Conservation (phyloP, 2,329 filamentous ascomycete genomes). For the Verticillium longisporum region DNA sequence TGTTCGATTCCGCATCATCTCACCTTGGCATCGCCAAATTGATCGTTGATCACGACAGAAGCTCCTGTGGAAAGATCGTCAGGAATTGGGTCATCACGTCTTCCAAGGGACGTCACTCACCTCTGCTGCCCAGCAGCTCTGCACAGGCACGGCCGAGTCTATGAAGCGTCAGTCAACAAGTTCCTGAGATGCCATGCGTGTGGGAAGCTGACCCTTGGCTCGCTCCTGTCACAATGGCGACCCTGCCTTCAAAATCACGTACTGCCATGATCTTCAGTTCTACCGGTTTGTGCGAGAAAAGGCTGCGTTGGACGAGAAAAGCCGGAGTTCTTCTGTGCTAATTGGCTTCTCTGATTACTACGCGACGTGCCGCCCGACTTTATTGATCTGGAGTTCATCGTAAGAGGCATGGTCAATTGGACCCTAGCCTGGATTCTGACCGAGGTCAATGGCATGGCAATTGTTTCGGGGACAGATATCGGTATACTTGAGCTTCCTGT, state of each 20-base stretch:
- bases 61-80: background rate
- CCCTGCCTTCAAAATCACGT: constrained; percentile 64
- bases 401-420: too few species aligned
- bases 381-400: too few species aligned
- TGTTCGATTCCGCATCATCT: constrained; percentile 22
- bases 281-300: too few species aligned
- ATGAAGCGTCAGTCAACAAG: background rate
- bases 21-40: constrained; percentile 26
- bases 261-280: background rate
- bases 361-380: too few species aligned
- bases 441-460: too few species aligned
- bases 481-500: too few species aligned
- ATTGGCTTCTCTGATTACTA: too few species aligned
- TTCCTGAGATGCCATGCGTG: background rate
- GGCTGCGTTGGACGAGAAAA: too few species aligned
- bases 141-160: constrained; percentile 70
- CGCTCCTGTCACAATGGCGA: constrained; percentile 74
- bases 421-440: too few species aligned
- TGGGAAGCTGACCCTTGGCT: constrained; percentile 49
- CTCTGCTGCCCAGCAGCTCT: constrained; percentile 82
- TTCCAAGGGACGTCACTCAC: constrained; percentile 58
- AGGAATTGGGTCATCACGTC: background rate
- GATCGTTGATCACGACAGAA: background rate
- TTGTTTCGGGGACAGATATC: too few species aligned
- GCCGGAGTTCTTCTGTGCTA: too few species aligned